A percentile compares a stretch with the other conserved stretches of the same genome.
These are phyloP conservation scores for Chlorella variabilis DNA, from an alignment of 163 green algal species.

Conservation along the genomic window DNA sequence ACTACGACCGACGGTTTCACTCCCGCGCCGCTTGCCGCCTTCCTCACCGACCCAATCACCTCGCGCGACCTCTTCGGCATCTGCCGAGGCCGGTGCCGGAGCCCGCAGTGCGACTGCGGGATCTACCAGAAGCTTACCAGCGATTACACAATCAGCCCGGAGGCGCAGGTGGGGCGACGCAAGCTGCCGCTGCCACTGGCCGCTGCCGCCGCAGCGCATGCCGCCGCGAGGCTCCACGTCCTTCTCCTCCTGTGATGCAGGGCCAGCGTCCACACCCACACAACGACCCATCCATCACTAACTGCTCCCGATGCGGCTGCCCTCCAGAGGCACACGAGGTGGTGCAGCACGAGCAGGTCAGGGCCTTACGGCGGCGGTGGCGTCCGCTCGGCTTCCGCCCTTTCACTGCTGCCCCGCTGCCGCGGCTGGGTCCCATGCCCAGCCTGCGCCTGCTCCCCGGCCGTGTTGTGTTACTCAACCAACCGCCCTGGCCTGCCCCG, in stretches of 20 bases:
- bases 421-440: too few relatives aligned
- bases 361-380: not conserved
- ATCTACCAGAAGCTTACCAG: not conserved
- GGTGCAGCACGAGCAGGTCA: conserved; percentile 25
- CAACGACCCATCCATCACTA: conserved; percentile 43
- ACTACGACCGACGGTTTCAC: too few relatives aligned
- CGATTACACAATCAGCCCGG: not conserved
- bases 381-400: not conserved
- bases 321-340: conserved; percentile 34
- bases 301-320: conserved; percentile 55
- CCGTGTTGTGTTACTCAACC: too few relatives aligned
- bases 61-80: conserved; percentile 25
- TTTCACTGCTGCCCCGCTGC: not conserved
- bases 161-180: not conserved
- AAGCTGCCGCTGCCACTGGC: not conserved
- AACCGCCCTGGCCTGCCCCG: too few relatives aligned
- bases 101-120: not conserved
- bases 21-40: not conserved
- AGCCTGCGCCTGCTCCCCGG: too few relatives aligned
- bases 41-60: conserved; percentile 28
- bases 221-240: too few relatives aligned
- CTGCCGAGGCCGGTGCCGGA: conserved; percentile 7
- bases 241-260: not conserved
- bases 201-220: too few relatives aligned
- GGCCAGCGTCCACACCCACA: conserved; percentile 27